A percentile compares a stretch with the other conserved stretches of the same genome.
Evolutionary conservation across 2,329 filamentous ascomycete genomes (phyloP).

Genomic region (Nothophoma quercina): DNA sequence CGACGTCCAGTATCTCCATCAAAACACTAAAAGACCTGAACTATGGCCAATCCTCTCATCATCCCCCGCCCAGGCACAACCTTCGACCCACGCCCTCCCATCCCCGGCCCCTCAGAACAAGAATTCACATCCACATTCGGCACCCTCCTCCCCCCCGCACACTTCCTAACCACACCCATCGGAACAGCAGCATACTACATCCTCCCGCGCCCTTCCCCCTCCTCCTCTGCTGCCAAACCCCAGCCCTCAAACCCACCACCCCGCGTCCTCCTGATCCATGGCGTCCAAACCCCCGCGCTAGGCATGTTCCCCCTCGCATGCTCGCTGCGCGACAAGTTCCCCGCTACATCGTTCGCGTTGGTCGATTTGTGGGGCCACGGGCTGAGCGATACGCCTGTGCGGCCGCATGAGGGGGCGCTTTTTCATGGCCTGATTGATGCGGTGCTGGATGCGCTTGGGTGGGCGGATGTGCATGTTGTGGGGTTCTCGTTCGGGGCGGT

Average conservation of each 20-base stretch:
- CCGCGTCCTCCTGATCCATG: constrained; percentile 58
- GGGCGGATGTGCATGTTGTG: constrained; percentile 49
- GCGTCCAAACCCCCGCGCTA: constrained; percentile 60
- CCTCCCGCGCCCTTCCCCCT: constrained; percentile 42
- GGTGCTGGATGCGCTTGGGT: constrained; percentile 52
- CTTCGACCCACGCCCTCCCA: not conserved
- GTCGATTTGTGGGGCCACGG: constrained; percentile 64
- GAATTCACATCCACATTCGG: constrained; percentile 51
- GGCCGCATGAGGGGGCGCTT: constrained; percentile 51
- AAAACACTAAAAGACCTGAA: not conserved
- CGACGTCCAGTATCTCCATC: not conserved
- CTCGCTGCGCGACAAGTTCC: constrained; percentile 46
- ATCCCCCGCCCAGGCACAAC: constrained; percentile 38
- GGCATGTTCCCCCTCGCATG: constrained; percentile 56
- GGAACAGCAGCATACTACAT: constrained; percentile 55
- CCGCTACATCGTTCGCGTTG: constrained; percentile 52
- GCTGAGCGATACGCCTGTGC: constrained; percentile 57
- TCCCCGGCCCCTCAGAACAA: constrained; percentile 50
- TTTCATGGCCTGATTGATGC: constrained; percentile 55
- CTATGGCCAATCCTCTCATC: constrained; percentile 10
- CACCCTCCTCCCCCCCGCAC: constrained; percentile 48
- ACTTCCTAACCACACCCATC: constrained; percentile 41
- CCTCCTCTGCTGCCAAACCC: constrained; percentile 36
- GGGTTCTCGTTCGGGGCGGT: constrained; percentile 61
- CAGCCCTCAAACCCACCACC: constrained; percentile 8